A percentile compares a stretch with the other conserved stretches of the same genome.
These are phyloP conservation scores for Diospyros kaki DNA, from an alignment of 148 eudicot genomes.

Conservation along the genomic window DNA sequence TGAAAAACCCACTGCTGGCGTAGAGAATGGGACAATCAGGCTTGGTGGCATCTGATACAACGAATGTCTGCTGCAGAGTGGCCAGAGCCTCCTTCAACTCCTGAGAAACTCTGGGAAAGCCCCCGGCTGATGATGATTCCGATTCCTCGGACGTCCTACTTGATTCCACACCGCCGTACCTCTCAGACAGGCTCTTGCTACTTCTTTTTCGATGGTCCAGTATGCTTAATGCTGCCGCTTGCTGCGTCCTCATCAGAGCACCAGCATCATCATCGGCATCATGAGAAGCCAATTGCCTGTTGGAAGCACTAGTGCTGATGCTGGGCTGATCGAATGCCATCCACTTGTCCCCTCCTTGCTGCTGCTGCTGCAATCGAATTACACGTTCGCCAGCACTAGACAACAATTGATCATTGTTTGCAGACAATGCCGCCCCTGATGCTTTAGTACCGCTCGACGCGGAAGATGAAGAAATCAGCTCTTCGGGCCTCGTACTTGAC, in stretches of 20 bases:
- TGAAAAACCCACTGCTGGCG: slow-evolving; percentile 91
- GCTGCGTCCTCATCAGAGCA: too few relatives aligned
- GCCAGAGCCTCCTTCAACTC: slow-evolving; percentile 87
- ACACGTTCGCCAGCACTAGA: not conserved
- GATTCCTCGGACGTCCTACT: slow-evolving; percentile 56
- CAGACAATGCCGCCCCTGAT: not conserved
- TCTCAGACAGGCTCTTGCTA: slow-evolving; percentile 32
- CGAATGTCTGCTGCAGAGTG: slow-evolving; percentile 86
- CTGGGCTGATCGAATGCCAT: not conserved
- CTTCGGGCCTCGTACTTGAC: too few relatives aligned
- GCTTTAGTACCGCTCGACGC: not conserved
- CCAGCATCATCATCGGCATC: too few relatives aligned
- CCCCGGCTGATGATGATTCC: slow-evolving; percentile 1
- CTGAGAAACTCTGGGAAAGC: slow-evolving; percentile 66
- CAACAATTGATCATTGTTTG: not conserved
- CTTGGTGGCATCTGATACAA: slow-evolving; percentile 92
- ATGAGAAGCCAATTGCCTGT: too few relatives aligned
- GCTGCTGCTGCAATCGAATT: not conserved
- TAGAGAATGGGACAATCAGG: slow-evolving; percentile 88
- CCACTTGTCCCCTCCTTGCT: not conserved
- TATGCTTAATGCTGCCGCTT: too few relatives aligned
- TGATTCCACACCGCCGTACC: slow-evolving; percentile 9
- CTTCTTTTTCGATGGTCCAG: slow-evolving; percentile 19
- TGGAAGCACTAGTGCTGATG: too few relatives aligned
- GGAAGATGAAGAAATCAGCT: not conserved